Evolutionary conservation across 352 stramenopile species (phyloP), one percentile per base, ranked within the genome.

Genomic region (Phytophthora europaea): DNA sequence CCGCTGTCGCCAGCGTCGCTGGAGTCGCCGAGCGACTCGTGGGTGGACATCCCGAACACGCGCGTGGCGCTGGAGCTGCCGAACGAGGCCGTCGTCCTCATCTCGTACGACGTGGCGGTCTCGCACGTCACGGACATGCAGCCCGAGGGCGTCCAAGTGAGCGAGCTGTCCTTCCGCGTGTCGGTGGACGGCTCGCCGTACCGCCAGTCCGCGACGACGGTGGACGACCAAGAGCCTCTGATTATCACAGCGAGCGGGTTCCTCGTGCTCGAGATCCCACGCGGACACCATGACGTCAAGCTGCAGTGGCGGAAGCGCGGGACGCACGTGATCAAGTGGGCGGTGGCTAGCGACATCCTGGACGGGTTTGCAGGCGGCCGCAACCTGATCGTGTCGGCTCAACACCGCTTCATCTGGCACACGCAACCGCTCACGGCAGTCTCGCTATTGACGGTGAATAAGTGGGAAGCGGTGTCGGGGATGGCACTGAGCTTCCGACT

Each of bases 301-400:
- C 62, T 95, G 43, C 88, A 95, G 52, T 95, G 88, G 88, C 65
- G 87, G 33, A 94, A 93, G 51, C 80, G 84, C 9, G 88, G 88
- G 15, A 68, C 64, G 0, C 70, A 75, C 13, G 80, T 90, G 13
- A 65, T 79, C 18, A 74, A 72, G n/a, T 95, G 88, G 88, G 56
- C 86, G 12, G 85, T 94, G 40, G 76, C 73, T 10, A 91, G 79
- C 56, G 79, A 83, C 45, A 61, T 91, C 6, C 64, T 95, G 47
- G 85, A 95, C 40, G 86, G 88, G 20, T 95, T 93, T 52, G 81
- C 75, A 9, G 88, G 88, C 12, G 86, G 88, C 12, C 71, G 86
- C 6, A 90, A 68, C 63, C 73, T 95, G 18, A 52, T 85, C 1
- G 83, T 94, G 20, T 94, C 86, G 3, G 87, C 84, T 1, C 84